Base-by-base conservation (phyloP, 805 yeast genomes). In the Ogataea degrootiae region DNA sequence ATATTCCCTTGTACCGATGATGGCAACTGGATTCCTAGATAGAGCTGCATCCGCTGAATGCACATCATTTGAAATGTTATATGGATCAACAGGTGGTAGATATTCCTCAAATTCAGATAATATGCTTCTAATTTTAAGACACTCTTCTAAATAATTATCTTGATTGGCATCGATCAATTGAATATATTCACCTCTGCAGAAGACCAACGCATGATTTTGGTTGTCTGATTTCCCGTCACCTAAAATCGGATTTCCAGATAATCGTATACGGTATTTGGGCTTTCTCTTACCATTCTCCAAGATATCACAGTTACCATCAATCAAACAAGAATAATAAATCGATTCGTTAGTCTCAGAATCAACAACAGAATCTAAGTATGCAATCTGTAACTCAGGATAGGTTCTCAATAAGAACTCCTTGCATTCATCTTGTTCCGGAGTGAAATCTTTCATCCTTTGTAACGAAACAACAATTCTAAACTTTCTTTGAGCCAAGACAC, bases 161-260 rank as follows among this genome's bases (percentile, higher is more conserved):
- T 87, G 95, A 60, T 87, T 87, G 15, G 94, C 91, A 72, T 87
- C 95, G 53, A 86, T 77, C 55, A 87, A 72, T 60, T 87, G 94
- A 50, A 86, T 75, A 60, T 85, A 86, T 62, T 86, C 94, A 50
- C 95, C 95, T 53, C 94, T 75, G 57, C 82, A 79, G 67, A 84
- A 87, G 34, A 85, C 77, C 42, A 87, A 62, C 6, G 91, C 80
- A 62, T 81, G 87, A 59, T 87, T 87, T 61, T 87, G 95, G 59
- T 87, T 87, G 65, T 87, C 95, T 31, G 90, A 78, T 63, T 86
- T 86, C 48, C 95, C 95, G 63, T 86, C 94, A 42, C 95, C 95
- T 50, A 87, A 72, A 45, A 86, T 83, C 42, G 95, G 95, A 62
- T 85, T 80, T 16, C 95, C 95, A 14, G 91, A 82, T 39, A 87